Percentiles rank a stretch among this genome's conserved stretches.
These are phyloP conservation scores for Coemansia sp. DNA, from an alignment of 192 early-diverging fungal species.

Conservation along the genomic window DNA sequence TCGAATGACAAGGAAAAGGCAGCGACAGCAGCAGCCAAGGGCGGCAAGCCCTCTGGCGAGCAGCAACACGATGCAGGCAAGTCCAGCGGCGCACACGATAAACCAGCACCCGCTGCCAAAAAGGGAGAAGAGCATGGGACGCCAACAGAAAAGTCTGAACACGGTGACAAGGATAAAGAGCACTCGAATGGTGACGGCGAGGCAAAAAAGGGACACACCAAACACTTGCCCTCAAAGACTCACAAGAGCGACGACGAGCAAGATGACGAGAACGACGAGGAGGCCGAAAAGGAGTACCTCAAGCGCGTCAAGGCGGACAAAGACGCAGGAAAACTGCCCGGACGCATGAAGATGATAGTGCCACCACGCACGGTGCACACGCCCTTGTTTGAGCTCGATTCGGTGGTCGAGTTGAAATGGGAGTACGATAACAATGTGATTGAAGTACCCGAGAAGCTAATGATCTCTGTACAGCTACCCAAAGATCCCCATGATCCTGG, in stretches of 20 bases:
- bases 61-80: no score
- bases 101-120: no score
- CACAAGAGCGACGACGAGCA: constrained; percentile 31
- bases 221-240: constrained; percentile 38
- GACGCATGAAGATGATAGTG: constrained; percentile 50
- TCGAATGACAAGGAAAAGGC: no score
- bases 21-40: constrained; percentile 1
- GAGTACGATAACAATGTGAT: constrained; percentile 52
- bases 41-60: no score
- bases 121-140: no score
- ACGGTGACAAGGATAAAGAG: no score
- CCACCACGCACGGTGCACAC: constrained; percentile 50
- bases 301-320: constrained; percentile 48
- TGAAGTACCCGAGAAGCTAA: constrained; percentile 48
- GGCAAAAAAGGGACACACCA: constrained; percentile 3
- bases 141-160: no score
- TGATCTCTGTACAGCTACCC: constrained; percentile 51
- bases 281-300: constrained; percentile 34
- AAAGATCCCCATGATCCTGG: constrained; percentile 42
- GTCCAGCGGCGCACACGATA: no score
- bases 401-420: constrained; percentile 47
- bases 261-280: constrained; percentile 19
- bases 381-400: constrained; percentile 50
- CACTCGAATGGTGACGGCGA: constrained; percentile 20
- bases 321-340: constrained; percentile 42